Conservation (phyloP, 176 grass and related monocot genomes). For the Luzula sylvatica region DNA sequence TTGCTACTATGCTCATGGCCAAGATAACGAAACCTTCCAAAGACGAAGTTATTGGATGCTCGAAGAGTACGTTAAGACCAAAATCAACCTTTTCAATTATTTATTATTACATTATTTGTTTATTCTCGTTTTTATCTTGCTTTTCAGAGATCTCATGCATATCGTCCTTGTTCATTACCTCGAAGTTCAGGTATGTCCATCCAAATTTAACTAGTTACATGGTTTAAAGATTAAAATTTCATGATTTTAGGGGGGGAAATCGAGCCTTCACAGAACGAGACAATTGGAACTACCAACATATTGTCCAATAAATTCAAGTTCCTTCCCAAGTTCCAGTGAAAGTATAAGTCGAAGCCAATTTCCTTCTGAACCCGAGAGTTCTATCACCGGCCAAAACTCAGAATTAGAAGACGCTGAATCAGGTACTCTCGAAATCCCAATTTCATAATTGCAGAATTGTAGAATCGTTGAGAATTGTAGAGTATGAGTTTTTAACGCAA, state of each 20-base stretch:
- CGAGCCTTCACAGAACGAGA: slow-evolving; percentile 55
- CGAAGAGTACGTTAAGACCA: slow-evolving; percentile 77
- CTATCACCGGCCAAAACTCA: slow-evolving; percentile 65
- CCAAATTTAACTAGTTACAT: slow-evolving; percentile 18
- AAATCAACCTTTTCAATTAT: background rate
- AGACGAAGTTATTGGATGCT: slow-evolving; percentile 98
- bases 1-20: slow-evolving; percentile 96
- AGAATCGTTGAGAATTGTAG: slow-evolving; percentile 20
- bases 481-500: slow-evolving; percentile 39
- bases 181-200: slow-evolving; percentile 70
- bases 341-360: slow-evolving; percentile 12
- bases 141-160: slow-evolving; percentile 92
- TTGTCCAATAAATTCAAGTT: slow-evolving; percentile 60
- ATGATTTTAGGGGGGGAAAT: slow-evolving; percentile 51
- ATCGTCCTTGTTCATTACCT: slow-evolving; percentile 99
- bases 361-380: slow-evolving; percentile 59
- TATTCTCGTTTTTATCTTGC: slow-evolving; percentile 14
- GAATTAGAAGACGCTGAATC: slow-evolving; percentile 95
- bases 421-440: slow-evolving; percentile 41
- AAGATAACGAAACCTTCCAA: slow-evolving; percentile 86
- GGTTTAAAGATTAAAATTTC: slow-evolving; percentile 10
- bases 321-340: slow-evolving; percentile 32
- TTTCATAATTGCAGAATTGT: no score
- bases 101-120: background rate
- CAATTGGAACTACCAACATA: slow-evolving; percentile 49